Base-by-base conservation (phyloP, 352 stramenopile species). In the Phytopythium aichiense region DNA sequence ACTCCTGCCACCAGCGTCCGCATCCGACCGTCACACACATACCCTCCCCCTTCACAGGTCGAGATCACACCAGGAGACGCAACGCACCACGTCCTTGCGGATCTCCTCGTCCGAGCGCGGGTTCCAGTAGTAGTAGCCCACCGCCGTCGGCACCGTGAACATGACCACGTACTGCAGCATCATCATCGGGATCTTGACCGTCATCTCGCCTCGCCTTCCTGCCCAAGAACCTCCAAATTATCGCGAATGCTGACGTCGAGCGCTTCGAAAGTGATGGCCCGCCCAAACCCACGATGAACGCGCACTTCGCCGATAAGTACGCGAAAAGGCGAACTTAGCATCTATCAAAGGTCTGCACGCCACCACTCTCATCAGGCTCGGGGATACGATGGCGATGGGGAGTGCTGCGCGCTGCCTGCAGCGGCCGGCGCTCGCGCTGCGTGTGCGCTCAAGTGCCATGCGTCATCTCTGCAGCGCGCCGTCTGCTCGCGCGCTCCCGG, bases 161-260 rank as follows among this genome's bases (percentile, higher is more conserved):
- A 90, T 71, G 49, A 84, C 54, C 25, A 61, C 68, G 65, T 92
- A 95, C 65, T 95, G 83, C 52, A 94, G 52, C 56, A 95, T 30
- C 87, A 95, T 92, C 71, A 91, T 92, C 58, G 72, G 61, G 61
- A 95, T 74, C 71, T 92, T 93, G 79, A 95, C 88, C 23, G 49
- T 66, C 12, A 53, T 33, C 46, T 23, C 15, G n/a, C 33, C 35
- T 22, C 38, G 42, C 7, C 33, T 38, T 38, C 7, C 33, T 8
- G 33, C 33, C 33, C 7, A 2, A 13, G 33, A 38, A 12, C 33
- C 33, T 13, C 33, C 33, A 8, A 12, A 7, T 38, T 2, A 38
- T 38, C 33, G 33, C 33, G 33, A 38, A 38, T 38, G 33, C 28
- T 15, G 13, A 7, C n/a, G 40, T 30, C 40, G 33, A 35, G 13